Evolutionary conservation across 768 basidiomycete genomes (phyloP), one percentile per base, ranked within the genome.

Genomic region (Mrakia hoshinonis): DNA sequence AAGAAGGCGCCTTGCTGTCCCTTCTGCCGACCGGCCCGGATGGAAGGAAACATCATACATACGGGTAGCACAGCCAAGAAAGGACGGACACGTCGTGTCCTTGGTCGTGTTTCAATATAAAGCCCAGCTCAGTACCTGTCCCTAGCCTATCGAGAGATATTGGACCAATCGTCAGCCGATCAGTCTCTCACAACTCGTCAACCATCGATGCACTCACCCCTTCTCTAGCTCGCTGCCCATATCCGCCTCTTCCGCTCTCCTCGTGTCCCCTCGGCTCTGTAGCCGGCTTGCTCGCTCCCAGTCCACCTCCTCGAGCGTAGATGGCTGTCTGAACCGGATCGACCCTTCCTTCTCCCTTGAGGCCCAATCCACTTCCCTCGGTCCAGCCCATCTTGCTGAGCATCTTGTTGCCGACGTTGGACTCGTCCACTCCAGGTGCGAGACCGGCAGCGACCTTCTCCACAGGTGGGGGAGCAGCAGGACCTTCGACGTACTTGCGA

Each of bases 381-480:
- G 34, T 46, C 72, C 72, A 73, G 29, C 72, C 72, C 72, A 73
- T 73, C 62, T 73, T 73, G 36, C 58, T 62, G 0, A 73, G 67
- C 67, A 73, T 39, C 67, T 64, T 63, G 67, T 73, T 68, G 43
- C 72, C 72, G 5, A 69, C 67, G 52, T 73, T 62, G 51, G 15
- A 51, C 34, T 60, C 49, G 34, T 73, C 72, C 47, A 47, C 31
- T 7, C 69, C 69, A 12, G 62, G 58, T 0, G 69, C 48, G 7
- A 70, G 26, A 12, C 55, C 54, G 6, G 48, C 38, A 0, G 69
- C 61, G 3, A 61, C 58, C 26, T 87, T 75, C 3, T 86, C 82
- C 6, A 85, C 83, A 11, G 86, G 85, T 1, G 88, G 85, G 0
- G 88, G 86, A 1, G 83, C 80, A 2, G 88, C 81, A 0, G 87